A percentile compares a stretch with the other conserved stretches of the same genome.
These are phyloP conservation scores for Picea abies DNA, from an alignment of 83 land plant genomes.

Conservation along the genomic window DNA sequence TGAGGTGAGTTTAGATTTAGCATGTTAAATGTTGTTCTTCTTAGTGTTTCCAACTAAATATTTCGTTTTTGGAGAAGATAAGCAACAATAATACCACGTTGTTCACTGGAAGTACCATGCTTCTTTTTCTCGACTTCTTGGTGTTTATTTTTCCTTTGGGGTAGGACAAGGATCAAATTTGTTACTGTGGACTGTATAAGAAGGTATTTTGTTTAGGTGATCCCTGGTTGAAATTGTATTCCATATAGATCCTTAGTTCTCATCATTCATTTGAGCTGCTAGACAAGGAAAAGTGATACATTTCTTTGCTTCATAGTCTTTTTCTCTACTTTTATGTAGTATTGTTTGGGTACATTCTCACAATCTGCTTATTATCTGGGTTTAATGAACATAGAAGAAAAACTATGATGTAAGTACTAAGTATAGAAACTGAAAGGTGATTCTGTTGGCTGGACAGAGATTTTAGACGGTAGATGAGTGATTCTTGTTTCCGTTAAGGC, in stretches of 20 bases:
- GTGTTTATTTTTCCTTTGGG: neutral
- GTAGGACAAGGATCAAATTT: neutral
- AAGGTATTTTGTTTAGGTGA: neutral
- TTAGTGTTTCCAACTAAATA: neutral
- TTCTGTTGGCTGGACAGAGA: neutral
- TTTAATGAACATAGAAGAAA: neutral
- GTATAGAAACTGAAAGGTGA: neutral
- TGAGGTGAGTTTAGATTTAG: conserved; percentile 51
- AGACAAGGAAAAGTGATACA: neutral
- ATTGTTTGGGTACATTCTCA: neutral
- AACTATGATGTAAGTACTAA: neutral
- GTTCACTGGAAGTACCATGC: neutral
- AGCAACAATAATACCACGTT: neutral
- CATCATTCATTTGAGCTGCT: neutral
- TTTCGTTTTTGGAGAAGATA: neutral
- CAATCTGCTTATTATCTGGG: neutral
- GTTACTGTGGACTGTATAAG: neutral
- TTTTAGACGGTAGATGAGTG: neutral
- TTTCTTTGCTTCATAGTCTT: neutral
- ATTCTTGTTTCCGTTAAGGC: neutral
- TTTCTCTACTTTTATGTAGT: neutral
- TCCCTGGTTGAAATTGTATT: neutral
- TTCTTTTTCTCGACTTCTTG: neutral
- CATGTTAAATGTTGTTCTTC: too few species aligned
- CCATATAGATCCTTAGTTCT: neutral